Evolutionary conservation across 345 rosid species (phyloP).

Genomic region (Salix suchowensis): DNA sequence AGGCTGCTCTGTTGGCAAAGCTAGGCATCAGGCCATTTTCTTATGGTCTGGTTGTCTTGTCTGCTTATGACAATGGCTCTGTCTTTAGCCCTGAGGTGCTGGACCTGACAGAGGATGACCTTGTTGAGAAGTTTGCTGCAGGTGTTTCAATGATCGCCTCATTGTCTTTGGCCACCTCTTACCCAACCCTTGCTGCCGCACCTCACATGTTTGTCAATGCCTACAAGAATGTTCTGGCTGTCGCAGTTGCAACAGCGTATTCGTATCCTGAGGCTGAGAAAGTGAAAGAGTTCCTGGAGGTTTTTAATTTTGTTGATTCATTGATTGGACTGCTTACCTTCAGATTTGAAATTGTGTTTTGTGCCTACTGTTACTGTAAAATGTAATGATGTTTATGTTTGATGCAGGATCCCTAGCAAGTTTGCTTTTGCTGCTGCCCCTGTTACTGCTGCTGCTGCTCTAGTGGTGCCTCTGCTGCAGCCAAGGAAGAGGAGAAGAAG

Average conservation of each 20-base stretch:
- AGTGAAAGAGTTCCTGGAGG: constrained; percentile 84
- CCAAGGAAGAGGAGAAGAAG: constrained; percentile 63
- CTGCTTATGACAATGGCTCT: constrained; percentile 79
- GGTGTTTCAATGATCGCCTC: constrained; percentile 75
- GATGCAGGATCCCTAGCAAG: constrained; percentile 74
- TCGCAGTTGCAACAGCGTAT: constrained; percentile 71
- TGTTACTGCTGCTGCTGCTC: constrained; percentile 27
- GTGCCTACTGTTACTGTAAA: neutral
- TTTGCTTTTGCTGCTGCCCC: constrained; percentile 53
- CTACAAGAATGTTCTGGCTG: constrained; percentile 69
- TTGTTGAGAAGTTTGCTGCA: constrained; percentile 62
- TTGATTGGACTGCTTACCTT: neutral
- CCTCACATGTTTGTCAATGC: constrained; percentile 91
- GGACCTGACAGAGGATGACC: constrained; percentile 75
- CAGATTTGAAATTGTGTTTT: neutral
- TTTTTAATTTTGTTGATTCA: constrained; percentile 6
- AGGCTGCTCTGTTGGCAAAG: constrained; percentile 84
- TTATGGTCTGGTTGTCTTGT: constrained; percentile 68
- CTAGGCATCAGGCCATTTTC: constrained; percentile 93
- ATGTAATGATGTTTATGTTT: neutral
- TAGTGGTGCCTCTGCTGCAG: constrained; percentile 33
- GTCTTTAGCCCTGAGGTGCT: constrained; percentile 90
- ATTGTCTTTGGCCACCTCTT: constrained; percentile 67
- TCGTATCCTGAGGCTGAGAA: constrained; percentile 73
- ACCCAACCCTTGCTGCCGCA: constrained; percentile 83